These are phyloP conservation scores for Mortierella sp. DNA, from an alignment of 371 early-diverging fungal species.

Conservation along the genomic window DNA sequence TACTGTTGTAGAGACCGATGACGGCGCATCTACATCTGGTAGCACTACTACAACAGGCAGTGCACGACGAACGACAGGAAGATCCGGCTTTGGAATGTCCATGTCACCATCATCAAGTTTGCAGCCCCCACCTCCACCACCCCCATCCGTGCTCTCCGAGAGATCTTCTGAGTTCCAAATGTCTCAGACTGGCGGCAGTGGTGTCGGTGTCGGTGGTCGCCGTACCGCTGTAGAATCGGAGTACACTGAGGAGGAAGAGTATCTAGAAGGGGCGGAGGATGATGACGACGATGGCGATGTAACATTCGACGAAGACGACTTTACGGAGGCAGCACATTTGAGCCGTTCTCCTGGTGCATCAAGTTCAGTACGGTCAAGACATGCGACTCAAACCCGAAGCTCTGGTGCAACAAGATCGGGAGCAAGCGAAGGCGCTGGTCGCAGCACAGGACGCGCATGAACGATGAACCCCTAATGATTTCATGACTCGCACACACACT, in stretches of 20 bases:
- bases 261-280: slow-evolving; percentile 32
- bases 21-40: slow-evolving; percentile 30
- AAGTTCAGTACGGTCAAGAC: slow-evolving; percentile 25
- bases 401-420: slow-evolving; percentile 9
- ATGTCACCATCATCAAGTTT: slow-evolving; percentile 29
- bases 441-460: slow-evolving; percentile 34
- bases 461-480: neutral
- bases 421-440: slow-evolving; percentile 15
- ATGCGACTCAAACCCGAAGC: neutral
- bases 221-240: slow-evolving; percentile 53
- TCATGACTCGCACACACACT: neutral
- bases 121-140: slow-evolving; percentile 42
- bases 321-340: slow-evolving; percentile 42
- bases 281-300: slow-evolving; percentile 48
- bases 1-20: slow-evolving; percentile 19
- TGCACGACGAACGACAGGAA: slow-evolving; percentile 33
- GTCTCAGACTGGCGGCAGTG: slow-evolving; percentile 16
- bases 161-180: slow-evolving; percentile 39
- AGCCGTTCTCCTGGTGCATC: slow-evolving; percentile 20
- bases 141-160: slow-evolving; percentile 47
- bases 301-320: slow-evolving; percentile 47
- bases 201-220: slow-evolving; percentile 17
- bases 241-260: slow-evolving; percentile 49
- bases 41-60: slow-evolving; percentile 17
- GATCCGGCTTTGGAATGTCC: slow-evolving; percentile 26